phyloP scores from a whole-genome alignment of 2,329 filamentous ascomycete species.

The Pochonia chlamydosporia region DNA sequence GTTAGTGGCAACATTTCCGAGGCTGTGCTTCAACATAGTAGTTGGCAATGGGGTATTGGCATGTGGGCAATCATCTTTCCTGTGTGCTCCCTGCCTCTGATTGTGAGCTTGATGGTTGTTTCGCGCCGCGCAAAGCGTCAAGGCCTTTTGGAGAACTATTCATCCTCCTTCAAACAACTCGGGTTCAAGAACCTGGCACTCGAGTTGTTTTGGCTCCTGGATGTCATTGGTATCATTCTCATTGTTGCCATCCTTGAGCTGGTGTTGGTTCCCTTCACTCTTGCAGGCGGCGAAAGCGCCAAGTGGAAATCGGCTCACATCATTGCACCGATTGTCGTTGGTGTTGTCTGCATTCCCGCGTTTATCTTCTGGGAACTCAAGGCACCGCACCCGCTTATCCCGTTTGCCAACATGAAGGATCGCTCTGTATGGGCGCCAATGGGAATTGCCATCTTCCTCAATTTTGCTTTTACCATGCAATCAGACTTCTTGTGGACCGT shows the following conservation, averaged over 20 bases:
- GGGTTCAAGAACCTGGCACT: constrained; percentile 36
- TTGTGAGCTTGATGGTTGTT: constrained; percentile 49
- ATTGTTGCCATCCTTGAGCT: constrained; percentile 51
- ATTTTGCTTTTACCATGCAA: constrained; percentile 40
- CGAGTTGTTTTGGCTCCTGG: constrained; percentile 47
- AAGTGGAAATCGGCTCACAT: constrained; percentile 45
- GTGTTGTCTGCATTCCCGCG: constrained; percentile 46
- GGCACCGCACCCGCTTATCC: constrained; percentile 52
- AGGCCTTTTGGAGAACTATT: constrained; percentile 32
- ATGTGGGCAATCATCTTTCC: constrained; percentile 61
- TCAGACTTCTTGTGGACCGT: constrained; percentile 46
- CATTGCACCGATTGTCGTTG: constrained; percentile 51
- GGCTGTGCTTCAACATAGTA: constrained; percentile 29
- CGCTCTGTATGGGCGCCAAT: constrained; percentile 45
- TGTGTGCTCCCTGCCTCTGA: constrained; percentile 53
- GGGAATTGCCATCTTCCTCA: constrained; percentile 30
- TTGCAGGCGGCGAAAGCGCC: constrained; percentile 37
- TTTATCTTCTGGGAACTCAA: constrained; percentile 56
- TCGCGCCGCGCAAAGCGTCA: constrained; percentile 48
- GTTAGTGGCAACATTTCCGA: constrained; percentile 53
- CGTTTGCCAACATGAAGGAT: constrained; percentile 42
- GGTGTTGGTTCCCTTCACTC: constrained; percentile 59
- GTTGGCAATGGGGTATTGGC: constrained; percentile 64
- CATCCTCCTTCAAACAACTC: constrained; percentile 23
- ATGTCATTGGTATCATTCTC: constrained; percentile 50